These are phyloP conservation scores for Penicillium sp. DNA, from an alignment of 2,329 filamentous ascomycete genomes.

Conservation along the genomic window DNA sequence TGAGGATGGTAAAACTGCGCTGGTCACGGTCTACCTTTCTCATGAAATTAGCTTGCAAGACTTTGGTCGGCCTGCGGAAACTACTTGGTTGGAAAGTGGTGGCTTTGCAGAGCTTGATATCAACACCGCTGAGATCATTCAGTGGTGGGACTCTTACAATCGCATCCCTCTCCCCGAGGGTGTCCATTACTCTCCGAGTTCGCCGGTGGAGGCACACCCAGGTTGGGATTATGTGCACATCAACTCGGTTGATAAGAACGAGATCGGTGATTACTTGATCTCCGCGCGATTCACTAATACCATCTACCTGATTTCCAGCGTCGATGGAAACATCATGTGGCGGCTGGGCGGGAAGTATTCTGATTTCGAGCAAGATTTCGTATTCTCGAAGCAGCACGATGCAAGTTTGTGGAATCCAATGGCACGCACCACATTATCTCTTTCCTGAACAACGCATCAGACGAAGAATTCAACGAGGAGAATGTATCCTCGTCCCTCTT, in stretches of 20 bases:
- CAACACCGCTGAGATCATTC: constrained; percentile 31
- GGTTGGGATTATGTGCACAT: constrained; percentile 42
- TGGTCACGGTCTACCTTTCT: constrained; percentile 26
- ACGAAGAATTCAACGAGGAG: constrained; percentile 31
- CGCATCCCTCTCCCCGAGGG: constrained; percentile 30
- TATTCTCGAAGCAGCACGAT: background rate
- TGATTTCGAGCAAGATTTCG: constrained; percentile 35
- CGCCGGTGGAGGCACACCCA: constrained; percentile 16
- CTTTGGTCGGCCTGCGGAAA: constrained; percentile 25
- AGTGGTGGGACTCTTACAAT: constrained; percentile 37
- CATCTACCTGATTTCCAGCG: constrained; percentile 40
- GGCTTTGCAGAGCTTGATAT: constrained; percentile 40
- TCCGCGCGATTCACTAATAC: constrained; percentile 42
- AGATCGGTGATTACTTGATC: constrained; percentile 40
- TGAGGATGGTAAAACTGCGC: constrained; percentile 32
- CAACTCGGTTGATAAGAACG: constrained; percentile 43
- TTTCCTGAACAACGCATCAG: constrained; percentile 17
- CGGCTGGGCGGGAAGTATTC: constrained; percentile 34
- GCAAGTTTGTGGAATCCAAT: background rate
- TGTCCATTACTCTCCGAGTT: constrained; percentile 18
- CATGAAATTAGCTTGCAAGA: constrained; percentile 27
- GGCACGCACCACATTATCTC: background rate
- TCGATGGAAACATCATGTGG: constrained; percentile 40
- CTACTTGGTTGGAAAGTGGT: constrained; percentile 30
- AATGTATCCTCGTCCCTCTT: constrained; percentile 30